Conservation (phyloP, 305 asterid species). For the Ilex paraguariensis region DNA sequence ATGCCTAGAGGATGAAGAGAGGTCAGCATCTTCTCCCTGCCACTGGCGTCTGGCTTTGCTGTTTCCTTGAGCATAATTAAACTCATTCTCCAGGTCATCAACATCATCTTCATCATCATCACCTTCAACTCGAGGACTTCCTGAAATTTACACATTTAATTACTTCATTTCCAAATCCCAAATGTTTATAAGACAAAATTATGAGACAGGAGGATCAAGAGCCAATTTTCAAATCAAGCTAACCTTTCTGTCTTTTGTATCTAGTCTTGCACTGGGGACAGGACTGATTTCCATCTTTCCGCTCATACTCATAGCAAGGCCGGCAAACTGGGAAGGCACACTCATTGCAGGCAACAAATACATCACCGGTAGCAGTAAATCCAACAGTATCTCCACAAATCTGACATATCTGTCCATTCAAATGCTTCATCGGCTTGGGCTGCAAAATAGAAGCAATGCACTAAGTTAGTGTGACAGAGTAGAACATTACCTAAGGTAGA, state of each 20-base stretch:
- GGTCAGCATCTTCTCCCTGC: constrained; percentile 5
- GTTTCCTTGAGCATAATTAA: constrained; percentile 1
- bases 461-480: neutral
- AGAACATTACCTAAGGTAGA: neutral
- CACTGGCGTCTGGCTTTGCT: constrained; percentile 7
- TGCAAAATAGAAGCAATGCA: constrained; percentile 18
- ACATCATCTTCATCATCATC: constrained; percentile 7
- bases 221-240: neutral
- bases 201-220: neutral
- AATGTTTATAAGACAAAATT: constrained; percentile 3
- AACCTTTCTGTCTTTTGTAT: constrained; percentile 36
- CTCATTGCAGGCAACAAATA: constrained; percentile 62
- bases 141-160: neutral
- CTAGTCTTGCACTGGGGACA: constrained; percentile 65
- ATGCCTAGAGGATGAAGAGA: constrained; percentile 5
- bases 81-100: constrained; percentile 9
- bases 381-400: constrained; percentile 57
- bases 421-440: constrained; percentile 34
- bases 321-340: constrained; percentile 65
- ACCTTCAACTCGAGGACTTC: constrained; percentile 6
- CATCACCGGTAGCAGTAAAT: constrained; percentile 39
- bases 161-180: constrained; percentile 24
- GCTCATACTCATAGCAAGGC: constrained; percentile 57
- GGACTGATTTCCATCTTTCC: constrained; percentile 55
- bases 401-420: constrained; percentile 55